Evolutionary conservation across 306 rosid species (phyloP), one percentile per base, ranked within the genome.

Genomic region (Cicer cuneatum): DNA sequence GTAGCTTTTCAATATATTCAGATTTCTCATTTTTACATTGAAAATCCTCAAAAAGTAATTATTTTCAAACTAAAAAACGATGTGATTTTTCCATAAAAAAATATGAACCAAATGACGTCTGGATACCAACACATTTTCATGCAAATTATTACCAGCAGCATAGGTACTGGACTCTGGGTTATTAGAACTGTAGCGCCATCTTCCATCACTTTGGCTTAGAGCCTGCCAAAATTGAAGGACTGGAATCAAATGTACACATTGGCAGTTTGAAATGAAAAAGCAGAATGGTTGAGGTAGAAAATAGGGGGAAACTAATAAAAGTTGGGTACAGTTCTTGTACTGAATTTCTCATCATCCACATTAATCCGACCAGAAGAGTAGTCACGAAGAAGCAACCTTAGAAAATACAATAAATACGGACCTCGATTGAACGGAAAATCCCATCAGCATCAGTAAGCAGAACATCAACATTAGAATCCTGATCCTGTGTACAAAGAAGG

Each of bases 181-280:
- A 74, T 84, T 86, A 21, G 96, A 85, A 77, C 99, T 89, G 68
- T 87, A 90, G 73, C 96, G 97, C 99, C 99, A 95, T 71, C 93
- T 92, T 86, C 99, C 99, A 89, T 95, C 99, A 78, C 96, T 95
- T 85, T 95, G 99, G 90, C 99, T 90, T 85, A 92, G 67, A 83
- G 99, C 88, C 99, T 95, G 92, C 80, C 79, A 82, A 71, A 33
- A 57, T 73, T 40, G 62, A 66, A 67, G 54, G 54, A 74, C 51
- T 40, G 41, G 80, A 81, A 39, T 73, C 75, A 81, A 49, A 70
- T 37, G 37, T 76, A 56, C 76, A 66, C 12, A 54, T 49, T 49
- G 33, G 52, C 6, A 77, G 52, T 51, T 38, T 39, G 19, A 51
- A 38, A 37, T 61, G 42, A 14, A n/a, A 57, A 48, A 39, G 51